Evolutionary conservation across 768 basidiomycete genomes (phyloP), one percentile per base, ranked within the genome.

Genomic region (Tylopilus felleus): DNA sequence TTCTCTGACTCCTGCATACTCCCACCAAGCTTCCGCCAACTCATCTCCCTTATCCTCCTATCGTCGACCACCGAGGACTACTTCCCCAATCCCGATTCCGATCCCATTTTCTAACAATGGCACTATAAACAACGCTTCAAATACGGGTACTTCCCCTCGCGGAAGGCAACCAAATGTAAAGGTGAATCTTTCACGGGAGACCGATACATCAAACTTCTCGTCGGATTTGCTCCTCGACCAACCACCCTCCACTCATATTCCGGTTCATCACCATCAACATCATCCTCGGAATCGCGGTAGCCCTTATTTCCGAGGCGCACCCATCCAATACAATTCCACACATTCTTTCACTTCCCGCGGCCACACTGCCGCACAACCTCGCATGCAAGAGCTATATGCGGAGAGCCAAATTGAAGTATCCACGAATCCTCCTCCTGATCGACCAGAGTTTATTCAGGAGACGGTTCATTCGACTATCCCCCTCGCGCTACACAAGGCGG

Each of bases 381-480:
- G 74, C 50, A 75, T 80, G 31, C 80, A 80, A 60, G 77, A 80
- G 28, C 58, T 77, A 19, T 80, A 78, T 63, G 72, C 70, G 29
- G 65, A 55, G 49, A 72, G 71, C 48, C 70, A 71, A 53, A 42
- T 69, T 21, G 69, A 72, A 43, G 53, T 57, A 52, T 65, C 71
- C 43, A 56, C 64, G 1, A 69, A 65, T 1, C 39, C 19, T 22
- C 38, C n/a, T 39, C 55, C 66, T 8, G 60, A 68, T 59, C 71
- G 64, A 36, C 65, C 62, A 49, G 69, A 65, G 22, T 85, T 83
- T 60, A 63, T 80, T 6, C 79, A 71, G 6, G 85, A 88, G 66
- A 77, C 80, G 17, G 82, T 88, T 27, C 72, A 75, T 46, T 86
- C 84, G 13, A 80, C 80, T 13, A 83, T 88, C 51, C 86, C 86